These are phyloP conservation scores for Cystobasidium slooffiae DNA, from an alignment of 1,284 basidiomycete genomes.

Conservation along the genomic window DNA sequence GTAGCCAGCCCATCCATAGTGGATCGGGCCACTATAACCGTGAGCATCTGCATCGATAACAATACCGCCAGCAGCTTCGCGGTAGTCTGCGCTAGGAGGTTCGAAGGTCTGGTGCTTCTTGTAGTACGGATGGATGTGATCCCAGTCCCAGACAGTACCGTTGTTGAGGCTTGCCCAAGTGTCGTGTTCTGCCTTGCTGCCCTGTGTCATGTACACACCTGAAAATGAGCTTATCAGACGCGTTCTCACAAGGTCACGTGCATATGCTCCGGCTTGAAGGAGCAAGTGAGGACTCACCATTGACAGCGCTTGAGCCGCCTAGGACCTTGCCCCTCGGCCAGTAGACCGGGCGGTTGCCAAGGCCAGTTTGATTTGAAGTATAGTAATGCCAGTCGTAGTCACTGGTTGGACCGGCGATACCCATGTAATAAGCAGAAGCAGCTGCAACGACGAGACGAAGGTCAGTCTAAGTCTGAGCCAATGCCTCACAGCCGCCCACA, in stretches of 20 bases:
- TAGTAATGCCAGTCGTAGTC: conserved; percentile 69
- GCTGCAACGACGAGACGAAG: conserved; percentile 55
- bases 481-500: background rate
- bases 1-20: conserved; percentile 51
- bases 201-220: conserved; percentile 62
- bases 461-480: background rate
- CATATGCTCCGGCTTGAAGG: background rate
- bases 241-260: conserved; percentile 57
- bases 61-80: conserved; percentile 30
- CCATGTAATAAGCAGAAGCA: conserved; percentile 63
- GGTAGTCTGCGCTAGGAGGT: conserved; percentile 44
- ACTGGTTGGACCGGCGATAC: conserved; percentile 60
- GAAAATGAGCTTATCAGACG: background rate
- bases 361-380: conserved; percentile 63
- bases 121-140: conserved; percentile 26
- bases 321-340: conserved; percentile 52
- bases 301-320: conserved; percentile 50
- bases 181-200: conserved; percentile 58
- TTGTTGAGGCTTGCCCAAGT: conserved; percentile 55
- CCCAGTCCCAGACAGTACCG: conserved; percentile 36
- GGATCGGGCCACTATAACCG: conserved; percentile 53
- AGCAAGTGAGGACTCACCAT: conserved; percentile 33
- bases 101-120: conserved; percentile 54
- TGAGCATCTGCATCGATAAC: conserved; percentile 47
- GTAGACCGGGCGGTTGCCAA: conserved; percentile 54